These are phyloP conservation scores for Ophiostoma angusticollis DNA, from an alignment of 2,329 filamentous ascomycete genomes.

Conservation along the genomic window DNA sequence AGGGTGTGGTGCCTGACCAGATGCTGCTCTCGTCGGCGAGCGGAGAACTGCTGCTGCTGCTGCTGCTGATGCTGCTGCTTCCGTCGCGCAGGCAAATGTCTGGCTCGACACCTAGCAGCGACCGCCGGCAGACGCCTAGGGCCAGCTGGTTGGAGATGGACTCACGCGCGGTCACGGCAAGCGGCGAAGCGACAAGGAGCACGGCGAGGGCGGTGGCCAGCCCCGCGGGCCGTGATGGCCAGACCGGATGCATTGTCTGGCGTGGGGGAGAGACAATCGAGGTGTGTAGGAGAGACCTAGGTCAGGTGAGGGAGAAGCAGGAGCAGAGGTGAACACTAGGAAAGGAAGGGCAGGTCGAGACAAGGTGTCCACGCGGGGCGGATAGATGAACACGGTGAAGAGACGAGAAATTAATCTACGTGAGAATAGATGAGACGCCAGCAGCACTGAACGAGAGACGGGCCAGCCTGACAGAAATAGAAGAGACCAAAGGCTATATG, in stretches of 20 bases:
- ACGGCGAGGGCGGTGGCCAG: neutral
- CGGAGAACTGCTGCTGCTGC: neutral
- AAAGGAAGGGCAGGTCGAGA: too few species aligned
- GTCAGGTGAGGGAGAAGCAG: too few species aligned
- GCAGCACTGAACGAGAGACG: too few species aligned
- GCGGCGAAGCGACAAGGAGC: neutral
- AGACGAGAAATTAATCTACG: too few species aligned
- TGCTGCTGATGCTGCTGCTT: neutral
- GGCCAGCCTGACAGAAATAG: too few species aligned
- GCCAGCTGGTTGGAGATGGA: constrained; percentile 7
- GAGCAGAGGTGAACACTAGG: too few species aligned
- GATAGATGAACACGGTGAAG: too few species aligned
- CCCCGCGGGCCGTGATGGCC: constrained; percentile 1
- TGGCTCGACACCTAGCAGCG: neutral
- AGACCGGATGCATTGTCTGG: constrained; percentile 4
- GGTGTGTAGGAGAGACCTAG: too few species aligned
- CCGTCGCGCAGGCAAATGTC: constrained; percentile 4
- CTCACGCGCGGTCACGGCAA: constrained; percentile 3
- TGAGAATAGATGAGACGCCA: too few species aligned
- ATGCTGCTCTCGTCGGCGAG: constrained; percentile 4
- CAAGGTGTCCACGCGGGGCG: too few species aligned
- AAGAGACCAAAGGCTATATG: too few species aligned
- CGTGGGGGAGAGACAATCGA: too few species aligned
- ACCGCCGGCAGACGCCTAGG: constrained; percentile 8
- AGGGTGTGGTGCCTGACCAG: constrained; percentile 19